Evolutionary conservation across 2,329 filamentous ascomycete genomes (phyloP).

Genomic region (Botrytis paeoniae): DNA sequence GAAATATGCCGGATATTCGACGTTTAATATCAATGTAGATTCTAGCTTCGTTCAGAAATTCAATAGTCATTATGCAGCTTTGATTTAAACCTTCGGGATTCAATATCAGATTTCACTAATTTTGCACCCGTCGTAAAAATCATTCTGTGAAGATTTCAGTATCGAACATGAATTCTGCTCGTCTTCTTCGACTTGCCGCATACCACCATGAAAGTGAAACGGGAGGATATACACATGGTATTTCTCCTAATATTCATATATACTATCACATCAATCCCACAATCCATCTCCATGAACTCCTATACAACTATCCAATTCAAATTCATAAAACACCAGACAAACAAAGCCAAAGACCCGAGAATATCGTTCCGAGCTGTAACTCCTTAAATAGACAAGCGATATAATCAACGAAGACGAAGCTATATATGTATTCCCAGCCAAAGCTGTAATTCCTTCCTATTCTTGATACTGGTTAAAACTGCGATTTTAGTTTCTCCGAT

Average conservation of each 20-base stretch:
- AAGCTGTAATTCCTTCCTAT: no score
- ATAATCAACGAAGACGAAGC: no score
- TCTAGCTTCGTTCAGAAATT: not conserved
- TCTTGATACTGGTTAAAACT: no score
- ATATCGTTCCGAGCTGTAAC: not conserved
- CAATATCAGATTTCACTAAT: not conserved
- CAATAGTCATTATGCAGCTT: not conserved
- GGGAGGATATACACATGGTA: not conserved
- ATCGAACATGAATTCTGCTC: not conserved
- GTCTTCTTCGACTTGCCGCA: not conserved
- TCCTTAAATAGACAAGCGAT: not conserved
- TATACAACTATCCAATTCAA: not conserved
- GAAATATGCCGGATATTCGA: not conserved
- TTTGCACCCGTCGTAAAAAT: not conserved
- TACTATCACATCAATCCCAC: not conserved
- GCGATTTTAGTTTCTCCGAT: no score
- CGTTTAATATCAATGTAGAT: not conserved
- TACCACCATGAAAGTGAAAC: not conserved
- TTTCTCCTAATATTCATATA: no score
- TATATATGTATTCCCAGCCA: no score
- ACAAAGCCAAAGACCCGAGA: not conserved
- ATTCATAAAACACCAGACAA: not conserved
- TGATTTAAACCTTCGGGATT: not conserved
- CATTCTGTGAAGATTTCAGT: not conserved
- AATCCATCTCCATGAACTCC: not conserved